Base-by-base conservation (phyloP, 1,139 yeast species). In the Yamadazyma trypodendri region DNA sequence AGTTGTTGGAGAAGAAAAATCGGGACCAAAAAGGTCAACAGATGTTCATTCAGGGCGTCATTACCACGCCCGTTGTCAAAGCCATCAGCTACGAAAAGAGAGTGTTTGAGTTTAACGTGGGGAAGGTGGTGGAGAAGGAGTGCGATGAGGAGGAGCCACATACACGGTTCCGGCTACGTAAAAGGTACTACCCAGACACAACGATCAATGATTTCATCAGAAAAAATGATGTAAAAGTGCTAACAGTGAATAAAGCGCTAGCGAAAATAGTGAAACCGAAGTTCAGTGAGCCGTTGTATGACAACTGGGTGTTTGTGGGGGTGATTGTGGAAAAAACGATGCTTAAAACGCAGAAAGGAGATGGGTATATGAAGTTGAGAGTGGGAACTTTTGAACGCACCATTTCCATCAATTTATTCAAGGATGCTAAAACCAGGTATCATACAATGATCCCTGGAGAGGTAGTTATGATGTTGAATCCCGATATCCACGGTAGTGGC, bases 391-490 rank as follows among this genome's bases (percentile, higher is more conserved):
- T 89, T 48, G 66, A 69, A 32, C 56, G 56, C 28, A 74, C 77
- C 2, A 59, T 88, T 2, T 78, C 79, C 28, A 55, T 89, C 6
- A 73, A 81, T 45, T 55, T 92, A 2, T 84, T 84, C 53, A 89
- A 81, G 0, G 67, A 69, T 10, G 85, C 89, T 2, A 82, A 81
- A 45, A 77, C 78, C 20, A 76, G 75, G 51, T 84, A 79, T 57
- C 86, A 87, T 80, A 86, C 82, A 43, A 52, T 89, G 3, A 67
- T 77, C 33, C 70, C 78, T 2, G 97, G 98, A 0, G 88, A 85
- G 40, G 60, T 90, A 2, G 58, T 90, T 8, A 84, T 84, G 0
- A 55, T 92, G 1, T 60, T 90, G 34, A 90, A 90, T 53, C 97
- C 98, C 0, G 67, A 65, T 2, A 66, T 87, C 2, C 65, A 45